Evolutionary conservation across 139 green algal species (phyloP).

Genomic region (Nannochloris sp.): DNA sequence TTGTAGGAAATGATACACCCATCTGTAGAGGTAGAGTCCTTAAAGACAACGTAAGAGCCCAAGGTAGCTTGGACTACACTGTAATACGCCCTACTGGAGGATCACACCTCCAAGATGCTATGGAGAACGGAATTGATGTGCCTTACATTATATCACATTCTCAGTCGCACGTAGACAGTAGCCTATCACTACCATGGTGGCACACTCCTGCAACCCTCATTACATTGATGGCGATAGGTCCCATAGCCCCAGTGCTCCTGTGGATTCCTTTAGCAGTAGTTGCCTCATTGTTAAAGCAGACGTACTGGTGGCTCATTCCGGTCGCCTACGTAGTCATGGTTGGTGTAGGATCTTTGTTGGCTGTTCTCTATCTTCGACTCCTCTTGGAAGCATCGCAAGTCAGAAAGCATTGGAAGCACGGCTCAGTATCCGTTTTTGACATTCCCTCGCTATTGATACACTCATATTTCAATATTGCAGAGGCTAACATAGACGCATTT

Average conservation of each 20-base stretch:
- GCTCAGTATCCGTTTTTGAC: not conserved
- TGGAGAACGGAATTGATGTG: not conserved
- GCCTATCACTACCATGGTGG: not conserved
- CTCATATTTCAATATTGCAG: not conserved
- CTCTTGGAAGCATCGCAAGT: slow-evolving; percentile 2
- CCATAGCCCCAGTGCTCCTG: not conserved
- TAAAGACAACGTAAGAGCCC: not conserved
- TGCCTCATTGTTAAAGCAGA: not conserved
- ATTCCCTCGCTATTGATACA: too few species aligned
- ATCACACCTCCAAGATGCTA: not conserved
- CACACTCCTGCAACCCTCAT: not conserved
- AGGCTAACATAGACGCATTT: slow-evolving; percentile 1
- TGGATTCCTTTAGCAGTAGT: slow-evolving; percentile 1
- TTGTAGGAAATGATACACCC: slow-evolving; percentile 5
- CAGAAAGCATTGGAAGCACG: not conserved
- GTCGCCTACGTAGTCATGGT: slow-evolving; percentile 1
- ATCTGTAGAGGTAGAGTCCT: not conserved
- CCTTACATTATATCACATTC: slow-evolving; percentile 2
- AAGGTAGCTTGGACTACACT: too few species aligned
- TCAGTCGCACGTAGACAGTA: not conserved
- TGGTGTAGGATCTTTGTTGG: not conserved
- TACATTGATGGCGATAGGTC: not conserved
- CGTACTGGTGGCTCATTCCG: not conserved
- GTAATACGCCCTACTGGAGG: too few species aligned
- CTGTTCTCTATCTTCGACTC: not conserved